Base-by-base conservation (phyloP, 169 alveolate genomes). In the Plasmodium yoelii region DNA sequence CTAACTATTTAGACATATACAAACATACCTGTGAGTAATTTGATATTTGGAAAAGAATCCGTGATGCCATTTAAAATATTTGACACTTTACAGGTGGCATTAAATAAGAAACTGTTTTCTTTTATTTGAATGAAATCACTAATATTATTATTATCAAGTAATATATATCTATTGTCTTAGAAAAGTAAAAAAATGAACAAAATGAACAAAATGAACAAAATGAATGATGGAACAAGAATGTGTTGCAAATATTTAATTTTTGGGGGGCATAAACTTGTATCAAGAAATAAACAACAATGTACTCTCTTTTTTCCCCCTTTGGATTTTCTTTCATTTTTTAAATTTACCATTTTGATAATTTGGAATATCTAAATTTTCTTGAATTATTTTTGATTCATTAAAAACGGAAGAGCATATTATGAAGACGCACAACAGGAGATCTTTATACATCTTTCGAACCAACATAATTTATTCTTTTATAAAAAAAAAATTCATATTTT, bases 301-400 rank as follows among this genome's bases (percentile, higher is more conserved):
- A 22, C 10, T 61, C 13, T 18, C 19, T 46, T 22, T 12, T 28
- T 61, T 61, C 10, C 0, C 9, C 19, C 49, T 61, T 9, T 61
- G 2, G 19, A 12, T 61, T 9, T 10, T 12, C 8, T 55, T 71
- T 71, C 49, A 12, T 71, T 71, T 51, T 53, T 71, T 8, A 63
- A 64, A 46, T 4, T 47, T 61, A 75, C 88, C 88, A 65, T 24
- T 28, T 65, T 61, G 22, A 26, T 75, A 73, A 7, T 49, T 51
- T 28, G 75, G 51, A 24, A 61, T 55, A 22, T n/a, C 64, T 51
- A 75, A 75, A 63, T 75, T 63, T 39, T 74, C 88, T 61, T 75
- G 56, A 65, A 60, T 60, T 19, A 26, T 56, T 61, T 75, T 75
- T 51, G 88, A 19, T 13, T 28, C 67, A 61, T 75, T 75, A 51